These are phyloP conservation scores for Volvox reticuliferus DNA, from an alignment of 139 green algal species.

Conservation along the genomic window DNA sequence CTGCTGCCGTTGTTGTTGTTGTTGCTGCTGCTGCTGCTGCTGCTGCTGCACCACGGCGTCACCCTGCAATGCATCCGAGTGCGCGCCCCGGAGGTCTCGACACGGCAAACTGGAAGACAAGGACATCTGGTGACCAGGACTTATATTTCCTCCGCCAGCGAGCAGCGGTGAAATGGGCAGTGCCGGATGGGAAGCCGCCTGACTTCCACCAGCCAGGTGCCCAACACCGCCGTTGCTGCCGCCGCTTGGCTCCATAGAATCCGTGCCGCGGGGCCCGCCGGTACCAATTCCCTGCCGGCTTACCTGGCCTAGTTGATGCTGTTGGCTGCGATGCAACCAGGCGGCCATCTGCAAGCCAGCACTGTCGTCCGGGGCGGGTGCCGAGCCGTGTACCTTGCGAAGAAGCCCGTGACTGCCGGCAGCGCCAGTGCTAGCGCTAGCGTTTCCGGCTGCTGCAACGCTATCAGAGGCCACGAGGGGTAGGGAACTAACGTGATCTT, in stretches of 20 bases:
- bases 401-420: neutral
- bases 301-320: neutral
- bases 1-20: neutral
- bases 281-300: neutral
- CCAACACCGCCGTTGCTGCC: neutral
- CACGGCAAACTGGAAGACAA: neutral
- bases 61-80: neutral
- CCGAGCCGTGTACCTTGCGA: neutral
- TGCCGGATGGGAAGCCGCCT: neutral
- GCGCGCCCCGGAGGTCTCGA: neutral
- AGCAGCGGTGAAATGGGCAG: neutral
- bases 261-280: neutral
- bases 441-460: neutral
- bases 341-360: neutral
- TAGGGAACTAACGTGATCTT: neutral
- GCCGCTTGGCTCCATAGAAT: neutral
- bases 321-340: neutral
- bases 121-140: conserved; percentile 10
- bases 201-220: neutral
- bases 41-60: neutral
- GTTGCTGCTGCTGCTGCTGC: neutral
- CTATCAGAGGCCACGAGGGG: neutral
- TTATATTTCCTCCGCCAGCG: neutral
- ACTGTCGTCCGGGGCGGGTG: neutral
- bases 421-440: neutral